Evolutionary conservation across 129 eudicot genomes (phyloP).

Genomic region (Escallonia herrerae): DNA sequence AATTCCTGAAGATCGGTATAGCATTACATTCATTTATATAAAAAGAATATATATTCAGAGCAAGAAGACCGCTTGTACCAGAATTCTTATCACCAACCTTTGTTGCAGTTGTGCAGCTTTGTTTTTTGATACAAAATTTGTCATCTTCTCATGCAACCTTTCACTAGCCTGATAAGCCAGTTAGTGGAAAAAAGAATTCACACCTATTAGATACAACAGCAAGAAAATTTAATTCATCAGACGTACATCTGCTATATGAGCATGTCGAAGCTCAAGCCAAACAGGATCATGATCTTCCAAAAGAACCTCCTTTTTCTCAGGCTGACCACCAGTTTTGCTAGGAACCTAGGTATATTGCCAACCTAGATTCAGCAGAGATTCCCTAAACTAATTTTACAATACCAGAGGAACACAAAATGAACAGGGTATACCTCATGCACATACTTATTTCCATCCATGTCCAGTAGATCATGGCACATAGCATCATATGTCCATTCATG

Average conservation of each 20-base stretch:
- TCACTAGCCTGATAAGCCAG: conserved; percentile 84
- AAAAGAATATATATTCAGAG: not conserved
- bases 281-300: conserved; percentile 88
- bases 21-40: not conserved
- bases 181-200: conserved; percentile 13
- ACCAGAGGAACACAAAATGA: not conserved
- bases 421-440: conserved; percentile 55
- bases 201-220: conserved; percentile 2
- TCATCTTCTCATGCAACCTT: conserved; percentile 75
- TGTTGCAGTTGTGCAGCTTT: conserved; percentile 91
- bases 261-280: conserved; percentile 90
- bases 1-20: not conserved
- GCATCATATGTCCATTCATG: conserved; percentile 99
- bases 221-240: conserved; percentile 8
- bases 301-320: conserved; percentile 72
- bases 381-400: conserved; percentile 4
- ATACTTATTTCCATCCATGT: conserved; percentile 89
- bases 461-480: conserved; percentile 95
- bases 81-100: conserved; percentile 41
- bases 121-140: conserved; percentile 66
- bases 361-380: conserved; percentile 10
- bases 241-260: conserved; percentile 92
- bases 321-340: conserved; percentile 81
- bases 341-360: conserved; percentile 40
- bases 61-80: not conserved